Percentiles rank a stretch among this genome's conserved stretches.
phyloP scores from a whole-genome alignment of 2,329 filamentous ascomycete genomes.

The Ramularia collo-cygni region DNA sequence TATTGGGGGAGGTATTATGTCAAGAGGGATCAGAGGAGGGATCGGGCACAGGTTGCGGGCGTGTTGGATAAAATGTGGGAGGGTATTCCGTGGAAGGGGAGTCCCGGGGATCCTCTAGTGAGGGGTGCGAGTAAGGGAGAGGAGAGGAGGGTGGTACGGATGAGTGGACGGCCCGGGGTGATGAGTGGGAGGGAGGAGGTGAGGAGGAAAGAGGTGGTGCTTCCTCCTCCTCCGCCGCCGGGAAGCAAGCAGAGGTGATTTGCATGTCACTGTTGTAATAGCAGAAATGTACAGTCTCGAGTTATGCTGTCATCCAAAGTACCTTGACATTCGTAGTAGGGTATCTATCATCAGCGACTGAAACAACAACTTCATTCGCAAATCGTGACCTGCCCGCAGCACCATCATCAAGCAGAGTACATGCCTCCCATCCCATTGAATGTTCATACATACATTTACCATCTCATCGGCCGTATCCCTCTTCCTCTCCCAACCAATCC shows the following conservation, averaged over 20 bases:
- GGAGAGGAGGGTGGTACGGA: not conserved
- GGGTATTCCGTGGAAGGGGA: conserved; percentile 18
- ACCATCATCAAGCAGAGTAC: not conserved
- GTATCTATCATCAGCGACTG: no score
- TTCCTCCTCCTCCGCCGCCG: not conserved
- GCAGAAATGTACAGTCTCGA: no score
- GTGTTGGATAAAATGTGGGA: conserved; percentile 27
- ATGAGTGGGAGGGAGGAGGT: no score
- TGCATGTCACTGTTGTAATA: no score
- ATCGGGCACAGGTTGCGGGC: conserved; percentile 20
- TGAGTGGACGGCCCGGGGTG: not conserved
- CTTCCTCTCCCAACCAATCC: not conserved
- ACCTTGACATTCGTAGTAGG: no score
- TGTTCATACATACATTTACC: not conserved
- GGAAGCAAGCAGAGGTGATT: not conserved
- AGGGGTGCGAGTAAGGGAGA: no score
- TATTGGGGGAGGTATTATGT: conserved; percentile 22
- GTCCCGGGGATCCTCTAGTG: conserved; percentile 2
- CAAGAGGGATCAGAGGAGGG: conserved; percentile 12
- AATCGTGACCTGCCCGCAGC: conserved; percentile 1
- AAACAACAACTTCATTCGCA: no score
- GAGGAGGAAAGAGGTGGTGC: no score
- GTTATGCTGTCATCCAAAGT: no score
- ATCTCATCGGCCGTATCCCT: no score
- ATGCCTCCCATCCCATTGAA: conserved; percentile 1